Evolutionary conservation across 345 rosid species (phyloP).

Genomic region (Boechera stricta): DNA sequence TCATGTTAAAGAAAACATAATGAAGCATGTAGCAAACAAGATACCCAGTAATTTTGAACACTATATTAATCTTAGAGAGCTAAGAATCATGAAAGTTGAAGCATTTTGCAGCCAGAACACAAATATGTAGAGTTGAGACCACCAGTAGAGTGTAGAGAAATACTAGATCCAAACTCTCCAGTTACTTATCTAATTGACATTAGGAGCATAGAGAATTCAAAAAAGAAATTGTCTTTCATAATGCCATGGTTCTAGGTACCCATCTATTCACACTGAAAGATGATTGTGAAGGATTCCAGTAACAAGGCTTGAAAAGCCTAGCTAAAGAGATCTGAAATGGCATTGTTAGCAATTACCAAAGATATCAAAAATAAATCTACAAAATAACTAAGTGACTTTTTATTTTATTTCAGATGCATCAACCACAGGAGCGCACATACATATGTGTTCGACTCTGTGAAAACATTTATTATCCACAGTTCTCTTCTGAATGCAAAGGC

Average conservation of each 20-base stretch:
- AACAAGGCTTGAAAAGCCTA: neutral
- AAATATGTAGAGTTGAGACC: constrained; percentile 1
- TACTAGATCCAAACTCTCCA: neutral
- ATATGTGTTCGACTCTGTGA: neutral
- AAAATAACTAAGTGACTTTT: neutral
- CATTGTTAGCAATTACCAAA: neutral
- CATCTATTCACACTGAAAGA: neutral
- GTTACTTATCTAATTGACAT: neutral
- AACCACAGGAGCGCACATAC: neutral
- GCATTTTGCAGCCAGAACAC: neutral
- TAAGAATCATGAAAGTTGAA: constrained; percentile 16
- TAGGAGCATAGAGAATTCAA: neutral
- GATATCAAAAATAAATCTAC: neutral
- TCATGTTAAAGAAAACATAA: neutral
- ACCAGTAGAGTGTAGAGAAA: neutral
- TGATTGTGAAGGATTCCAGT: neutral
- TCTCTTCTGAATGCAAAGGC: neutral
- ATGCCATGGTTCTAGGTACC: neutral
- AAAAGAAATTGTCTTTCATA: neutral
- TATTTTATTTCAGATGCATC: neutral
- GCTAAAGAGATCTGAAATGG: neutral
- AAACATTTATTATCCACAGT: neutral
- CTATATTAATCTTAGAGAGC: neutral
- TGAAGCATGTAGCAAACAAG: constrained; percentile 2
- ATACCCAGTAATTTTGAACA: neutral